Evolutionary conservation across 2,329 filamentous ascomycete genomes (phyloP).

Genomic region (Aspergillus thermomutatus): DNA sequence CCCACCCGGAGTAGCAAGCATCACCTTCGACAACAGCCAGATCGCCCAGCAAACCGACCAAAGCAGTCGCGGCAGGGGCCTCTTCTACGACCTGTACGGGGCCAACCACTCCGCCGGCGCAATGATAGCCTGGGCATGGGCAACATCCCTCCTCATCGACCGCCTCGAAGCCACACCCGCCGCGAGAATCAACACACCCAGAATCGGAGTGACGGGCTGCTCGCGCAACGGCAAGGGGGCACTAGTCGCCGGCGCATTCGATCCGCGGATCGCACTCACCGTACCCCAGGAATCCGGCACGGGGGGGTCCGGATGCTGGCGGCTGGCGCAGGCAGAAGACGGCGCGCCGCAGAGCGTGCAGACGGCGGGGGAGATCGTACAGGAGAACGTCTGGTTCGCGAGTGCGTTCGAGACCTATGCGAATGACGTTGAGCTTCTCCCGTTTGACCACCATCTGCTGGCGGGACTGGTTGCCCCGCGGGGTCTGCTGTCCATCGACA

Average conservation of each 20-base stretch:
- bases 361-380: constrained; percentile 56
- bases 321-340: constrained; percentile 52
- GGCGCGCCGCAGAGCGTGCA: constrained; percentile 57
- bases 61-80: constrained; percentile 53
- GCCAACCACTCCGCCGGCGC: constrained; percentile 55
- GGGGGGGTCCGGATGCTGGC: constrained; percentile 61
- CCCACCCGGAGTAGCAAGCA: constrained; percentile 53
- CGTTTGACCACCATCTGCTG: constrained; percentile 58
- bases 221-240: constrained; percentile 64
- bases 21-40: constrained; percentile 58
- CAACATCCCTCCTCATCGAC: constrained; percentile 59
- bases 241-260: constrained; percentile 59
- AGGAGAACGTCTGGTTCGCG: constrained; percentile 64
- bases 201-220: constrained; percentile 60
- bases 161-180: constrained; percentile 51
- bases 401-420: constrained; percentile 53
- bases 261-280: constrained; percentile 57
- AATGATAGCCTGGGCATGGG: constrained; percentile 63
- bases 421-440: constrained; percentile 45
- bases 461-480: constrained; percentile 56
- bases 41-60: constrained; percentile 50
- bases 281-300: constrained; percentile 62
- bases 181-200: constrained; percentile 47
- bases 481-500: constrained; percentile 41
- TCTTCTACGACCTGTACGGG: constrained; percentile 60